Base-by-base conservation (phyloP, 2,329 filamentous ascomycete species). In the Trichoderma harzianum region DNA sequence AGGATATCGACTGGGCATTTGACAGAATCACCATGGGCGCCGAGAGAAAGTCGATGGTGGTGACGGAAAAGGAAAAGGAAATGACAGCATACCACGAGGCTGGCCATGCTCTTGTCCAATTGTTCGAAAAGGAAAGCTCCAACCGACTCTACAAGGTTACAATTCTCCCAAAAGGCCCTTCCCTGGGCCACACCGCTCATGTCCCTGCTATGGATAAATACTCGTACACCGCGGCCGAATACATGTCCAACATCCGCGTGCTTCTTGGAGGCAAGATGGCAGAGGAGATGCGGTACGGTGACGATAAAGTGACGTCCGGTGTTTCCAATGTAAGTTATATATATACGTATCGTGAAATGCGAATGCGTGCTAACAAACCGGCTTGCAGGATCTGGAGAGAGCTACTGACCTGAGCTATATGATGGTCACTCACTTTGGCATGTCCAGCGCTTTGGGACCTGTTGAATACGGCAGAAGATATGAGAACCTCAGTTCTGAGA, bases 21-120 rank as follows among this genome's bases (percentile, higher is more conserved):
- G 96, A 99, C 84, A 96, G 96, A 83, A 93, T 99, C 69, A 92
- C 97, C 81, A 97, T 99, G 94, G 96, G 96, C 47, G 93, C 95
- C 3, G 96, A 99, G 84, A 90, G 92, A 79, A 93, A 91, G 80
- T 97, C 92, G 76, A 94, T 95, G 83, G 89, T 98, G 70, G 95
- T 99, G 70, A 93, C 92, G 57, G 90, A 95, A 74, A 94, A 97
- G 83, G 96, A 99, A 83, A 98, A 97, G 84, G 89, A 96, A 76
- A 91, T 94, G 86, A 97, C 95, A n/a, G 94, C 94, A 1, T 97
- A 97, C 78, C 94, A 97, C 79, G 96, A 99, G 83, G 97, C 95
- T 70, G 96, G 96, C 3, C 96, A 99, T 81, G 94, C 96, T 10
- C 88, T 99, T 18, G 93, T 98, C 72, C 92, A 92, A 70, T 90